Evolutionary conservation across 495 filamentous ascomycete genomes (phyloP).

Genomic region (Hyaloscypha bicolor): DNA sequence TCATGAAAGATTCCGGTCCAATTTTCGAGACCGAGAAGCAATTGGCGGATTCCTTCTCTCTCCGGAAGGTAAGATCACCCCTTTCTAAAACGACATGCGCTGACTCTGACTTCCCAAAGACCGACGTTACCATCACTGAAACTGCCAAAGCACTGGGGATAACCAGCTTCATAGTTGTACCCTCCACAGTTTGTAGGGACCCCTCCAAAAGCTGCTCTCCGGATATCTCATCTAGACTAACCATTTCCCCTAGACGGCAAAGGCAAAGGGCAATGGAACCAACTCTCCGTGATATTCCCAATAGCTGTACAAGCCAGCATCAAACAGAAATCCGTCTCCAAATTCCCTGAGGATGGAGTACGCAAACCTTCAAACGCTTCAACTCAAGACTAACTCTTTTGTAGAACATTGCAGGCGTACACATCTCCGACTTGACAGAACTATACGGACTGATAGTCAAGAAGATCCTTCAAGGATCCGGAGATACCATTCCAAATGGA

Average conservation of each 20-base stretch:
- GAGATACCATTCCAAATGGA: conserved; percentile 39
- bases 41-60: conserved; percentile 29
- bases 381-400: conserved; percentile 25
- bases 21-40: conserved; percentile 37
- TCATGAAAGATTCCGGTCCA: conserved; percentile 36
- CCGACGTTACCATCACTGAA: conserved; percentile 33
- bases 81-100: conserved; percentile 22
- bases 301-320: conserved; percentile 39
- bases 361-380: conserved; percentile 29
- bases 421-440: conserved; percentile 41
- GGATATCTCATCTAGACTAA: conserved; percentile 24
- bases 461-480: conserved; percentile 36
- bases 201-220: conserved; percentile 8
- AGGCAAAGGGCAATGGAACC: conserved; percentile 41
- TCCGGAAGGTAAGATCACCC: conserved; percentile 33
- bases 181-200: conserved; percentile 39
- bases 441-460: conserved; percentile 38
- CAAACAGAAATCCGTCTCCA: conserved; percentile 38
- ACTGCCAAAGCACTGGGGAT: conserved; percentile 35
- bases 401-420: conserved; percentile 35
- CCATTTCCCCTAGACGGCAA: conserved; percentile 36
- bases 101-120: conserved; percentile 30
- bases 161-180: conserved; percentile 37
- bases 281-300: conserved; percentile 41
- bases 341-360: conserved; percentile 40